Evolutionary conservation across 208 protist genomes (phyloP).

Genomic region (Wallacemonas sp.): DNA sequence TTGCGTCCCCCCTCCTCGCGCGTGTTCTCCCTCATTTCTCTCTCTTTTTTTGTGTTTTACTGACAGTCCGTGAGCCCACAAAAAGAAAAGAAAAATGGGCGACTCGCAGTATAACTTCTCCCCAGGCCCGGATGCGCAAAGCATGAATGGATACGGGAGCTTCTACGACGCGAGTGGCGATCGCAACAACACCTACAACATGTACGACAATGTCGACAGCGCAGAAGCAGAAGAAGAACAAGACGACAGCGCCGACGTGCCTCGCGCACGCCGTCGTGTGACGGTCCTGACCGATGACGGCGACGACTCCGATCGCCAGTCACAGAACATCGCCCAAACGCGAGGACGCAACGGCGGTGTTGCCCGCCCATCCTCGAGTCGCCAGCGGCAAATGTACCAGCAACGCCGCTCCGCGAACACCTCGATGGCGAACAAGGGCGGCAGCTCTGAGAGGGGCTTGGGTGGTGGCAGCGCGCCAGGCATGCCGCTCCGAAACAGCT

Average conservation of each 20-base stretch:
- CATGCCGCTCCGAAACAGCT: background rate
- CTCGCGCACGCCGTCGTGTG: background rate
- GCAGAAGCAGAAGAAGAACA: background rate
- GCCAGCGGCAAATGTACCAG: constrained; percentile 4
- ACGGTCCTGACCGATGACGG: constrained; percentile 5
- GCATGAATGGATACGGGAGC: background rate
- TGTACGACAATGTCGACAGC: background rate
- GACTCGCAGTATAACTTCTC: background rate
- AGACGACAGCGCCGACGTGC: background rate
- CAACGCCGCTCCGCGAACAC: background rate
- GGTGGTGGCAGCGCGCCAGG: background rate
- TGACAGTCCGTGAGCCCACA: background rate
- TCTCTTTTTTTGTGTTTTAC: too few relatives aligned
- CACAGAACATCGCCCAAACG: constrained; percentile 3
- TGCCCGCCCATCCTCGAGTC: background rate
- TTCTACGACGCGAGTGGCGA: background rate
- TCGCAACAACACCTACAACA: background rate
- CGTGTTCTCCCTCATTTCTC: too few relatives aligned
- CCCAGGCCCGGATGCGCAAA: background rate
- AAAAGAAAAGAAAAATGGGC: constrained; percentile 3
- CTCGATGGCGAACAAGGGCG: background rate
- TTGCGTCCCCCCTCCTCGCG: too few relatives aligned
- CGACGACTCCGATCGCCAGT: constrained; percentile 8
- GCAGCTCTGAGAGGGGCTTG: background rate
- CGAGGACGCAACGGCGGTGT: background rate